Evolutionary conservation across 140 eudicot genomes (phyloP), one percentile per base, ranked within the genome.

Genomic region (Anethum foeniculum): DNA sequence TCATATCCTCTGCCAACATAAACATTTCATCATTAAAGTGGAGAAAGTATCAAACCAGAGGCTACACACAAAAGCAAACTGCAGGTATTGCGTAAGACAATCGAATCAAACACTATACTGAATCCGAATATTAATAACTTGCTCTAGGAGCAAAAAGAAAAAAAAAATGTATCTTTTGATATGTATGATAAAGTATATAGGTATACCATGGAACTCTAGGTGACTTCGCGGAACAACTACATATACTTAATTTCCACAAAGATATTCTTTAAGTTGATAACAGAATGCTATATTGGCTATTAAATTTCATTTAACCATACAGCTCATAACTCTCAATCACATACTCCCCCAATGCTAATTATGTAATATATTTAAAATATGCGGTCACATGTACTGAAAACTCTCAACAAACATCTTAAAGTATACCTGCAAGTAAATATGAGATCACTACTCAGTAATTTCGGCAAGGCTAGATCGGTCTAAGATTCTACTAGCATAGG

Each of bases 1-100:
- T 92, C 99, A 92, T 95, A 82, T 95, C 86, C 85, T 95, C 99
- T 95, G 97, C 86, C 81, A 78, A 77, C 64, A 82, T 49, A 79
- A 80, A 82, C 71, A 75, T 79, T 71, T 44, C 30, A 79, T 52
- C 80, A 76, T 84, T 74, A 87, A 86, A 78, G 71, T 16, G 62
- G 62, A 54, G 71, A 67, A 76, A 81, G 62, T 80, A 56, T 43
- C 62, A 83, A 75, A 83, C 32, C 3, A 49, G 62, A 60, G 58
- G 44, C 62, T 43, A 16, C 28, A 43, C 64, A 16, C 58, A 79
- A 38, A 44, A 79, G 30, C 43, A 79, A 62, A 64, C 41, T 10
- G 27, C 67, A 13, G 28, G 44, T 9, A 43, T 43, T 25, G 23
- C 30, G 23, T 38, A 78, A n/a, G 44, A 15, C 18, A 23, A 60